Base-by-base conservation (phyloP, 2,329 filamentous ascomycete genomes). In the Fusarium equiseti region DNA sequence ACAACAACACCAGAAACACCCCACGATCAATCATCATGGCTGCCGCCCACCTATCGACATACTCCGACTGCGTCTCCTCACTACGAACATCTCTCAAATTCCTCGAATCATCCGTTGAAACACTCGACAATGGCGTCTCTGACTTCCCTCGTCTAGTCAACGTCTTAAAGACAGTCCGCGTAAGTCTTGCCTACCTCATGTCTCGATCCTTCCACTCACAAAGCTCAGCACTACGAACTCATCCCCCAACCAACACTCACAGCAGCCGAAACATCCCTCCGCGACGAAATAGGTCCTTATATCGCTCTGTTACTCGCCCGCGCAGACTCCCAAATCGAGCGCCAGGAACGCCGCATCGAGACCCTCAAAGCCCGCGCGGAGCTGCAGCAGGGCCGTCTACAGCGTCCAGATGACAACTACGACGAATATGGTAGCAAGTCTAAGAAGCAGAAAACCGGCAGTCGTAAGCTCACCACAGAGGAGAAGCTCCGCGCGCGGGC, bases 271-370 rank as follows among this genome's bases (percentile, higher is more conserved):
- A 86, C 92, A 72, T 91, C 93, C 7, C 89, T 98, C 20, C 91
- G 94, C 74, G 92, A 93, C 76, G 94, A 97, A 78, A 96, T 97
- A 73, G 91, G 91, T n/a, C 95, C 95, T 11, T 94, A 94, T 79
- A 92, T 97, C 70, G 85, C 90, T 31, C 88, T 90, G 62, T 88
- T 98, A 4, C 89, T 98, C 54, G 88, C 90, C 68, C 91, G 94
- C 72, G 93, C 94, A n/a, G 90, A 94, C 72, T 90, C 91, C 68
- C 91, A 97, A 76, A 87, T 97, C 42, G 93, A 95, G 74, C 92
- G 93, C 63, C 89, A 95, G 44, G 92, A 92, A 55, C 89, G 94
- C 9, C 91, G 93, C 71, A 93, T 97, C 79, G 91, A 97, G 77
- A 91, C 91, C 1, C 86, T 97, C 38, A 93, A 95, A 73, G 93